phyloP scores from a whole-genome alignment of 2,329 filamentous ascomycete species.

The Diplodia sapinea region DNA sequence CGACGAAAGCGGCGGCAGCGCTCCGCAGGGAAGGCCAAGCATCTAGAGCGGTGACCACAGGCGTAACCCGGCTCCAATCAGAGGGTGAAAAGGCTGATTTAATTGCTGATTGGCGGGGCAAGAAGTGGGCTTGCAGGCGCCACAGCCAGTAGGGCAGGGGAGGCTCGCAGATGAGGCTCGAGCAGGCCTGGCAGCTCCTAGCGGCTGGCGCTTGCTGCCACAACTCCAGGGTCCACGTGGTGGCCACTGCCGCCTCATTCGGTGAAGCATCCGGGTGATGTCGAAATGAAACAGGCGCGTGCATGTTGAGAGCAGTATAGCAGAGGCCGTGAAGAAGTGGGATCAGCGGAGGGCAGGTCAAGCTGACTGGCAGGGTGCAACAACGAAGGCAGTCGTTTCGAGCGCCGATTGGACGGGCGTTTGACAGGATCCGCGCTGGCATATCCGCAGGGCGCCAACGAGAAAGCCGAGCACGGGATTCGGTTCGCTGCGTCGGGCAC shows the following conservation, averaged over 20 bases:
- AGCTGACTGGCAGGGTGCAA: background rate
- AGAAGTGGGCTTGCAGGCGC: conserved; percentile 16
- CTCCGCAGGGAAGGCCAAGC: conserved; percentile 16
- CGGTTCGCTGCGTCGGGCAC: conserved; percentile 21
- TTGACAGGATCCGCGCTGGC: conserved; percentile 11
- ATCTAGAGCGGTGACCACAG: conserved; percentile 22
- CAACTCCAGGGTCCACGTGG: conserved; percentile 13
- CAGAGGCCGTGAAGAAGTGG: background rate
- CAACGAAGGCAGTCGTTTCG: background rate
- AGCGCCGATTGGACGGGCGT: conserved; percentile 2
- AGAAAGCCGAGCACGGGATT: background rate
- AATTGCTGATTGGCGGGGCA: background rate
- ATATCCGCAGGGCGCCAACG: background rate
- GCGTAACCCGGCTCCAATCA: conserved; percentile 16
- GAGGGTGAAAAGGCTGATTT: background rate
- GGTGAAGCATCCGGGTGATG: background rate
- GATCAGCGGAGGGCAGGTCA: background rate
- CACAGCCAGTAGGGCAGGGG: conserved; percentile 7
- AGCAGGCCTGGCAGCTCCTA: background rate
- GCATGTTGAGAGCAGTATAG: background rate
- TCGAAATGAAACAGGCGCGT: conserved; percentile 11
- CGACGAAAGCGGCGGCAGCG: conserved; percentile 15
- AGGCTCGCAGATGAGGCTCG: conserved; percentile 4
- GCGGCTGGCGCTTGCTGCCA: conserved; percentile 15
- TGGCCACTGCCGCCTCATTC: conserved; percentile 5